These are phyloP conservation scores for Aspergillus tamarii DNA, from an alignment of 2,329 filamentous ascomycete species.

Conservation along the genomic window DNA sequence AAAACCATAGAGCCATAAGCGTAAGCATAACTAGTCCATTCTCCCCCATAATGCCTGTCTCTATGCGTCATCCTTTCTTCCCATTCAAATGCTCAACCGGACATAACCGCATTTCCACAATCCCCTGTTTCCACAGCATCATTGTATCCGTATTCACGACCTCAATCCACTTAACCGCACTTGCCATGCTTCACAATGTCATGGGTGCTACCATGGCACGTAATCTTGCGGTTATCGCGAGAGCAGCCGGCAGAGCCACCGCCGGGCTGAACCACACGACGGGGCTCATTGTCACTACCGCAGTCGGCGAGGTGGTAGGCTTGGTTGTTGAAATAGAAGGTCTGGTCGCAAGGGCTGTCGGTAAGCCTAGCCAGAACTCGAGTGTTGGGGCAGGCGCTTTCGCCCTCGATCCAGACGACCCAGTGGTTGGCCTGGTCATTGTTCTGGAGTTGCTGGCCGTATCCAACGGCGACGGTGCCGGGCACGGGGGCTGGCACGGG, in stretches of 20 bases:
- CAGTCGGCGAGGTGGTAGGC: not conserved
- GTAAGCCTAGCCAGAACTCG: not conserved
- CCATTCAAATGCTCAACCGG: too few relatives aligned
- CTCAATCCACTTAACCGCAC: not conserved
- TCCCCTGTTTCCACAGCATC: not conserved
- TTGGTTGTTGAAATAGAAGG: not conserved
- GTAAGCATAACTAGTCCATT: too few relatives aligned
- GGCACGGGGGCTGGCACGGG: not conserved
- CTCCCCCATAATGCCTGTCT: too few relatives aligned
- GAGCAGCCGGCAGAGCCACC: not conserved
- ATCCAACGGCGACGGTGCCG: not conserved
- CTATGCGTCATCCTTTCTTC: too few relatives aligned
- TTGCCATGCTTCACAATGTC: slow-evolving; percentile 2
- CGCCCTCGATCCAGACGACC: not conserved
- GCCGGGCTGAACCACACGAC: not conserved
- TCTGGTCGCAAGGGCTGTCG: not conserved
- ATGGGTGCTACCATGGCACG: not conserved
- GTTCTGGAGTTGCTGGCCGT: not conserved
- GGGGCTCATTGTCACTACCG: not conserved
- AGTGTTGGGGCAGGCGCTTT: not conserved
- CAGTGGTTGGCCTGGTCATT: slow-evolving; percentile 1
- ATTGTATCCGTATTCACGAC: not conserved
- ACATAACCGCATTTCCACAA: too few relatives aligned
- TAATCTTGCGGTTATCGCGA: slow-evolving; percentile 1
- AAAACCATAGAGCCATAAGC: too few relatives aligned